Percentiles rank a stretch among this genome's conserved stretches.
These are phyloP conservation scores for Candida odintsovae DNA, from an alignment of 805 yeast genomes.

Conservation along the genomic window DNA sequence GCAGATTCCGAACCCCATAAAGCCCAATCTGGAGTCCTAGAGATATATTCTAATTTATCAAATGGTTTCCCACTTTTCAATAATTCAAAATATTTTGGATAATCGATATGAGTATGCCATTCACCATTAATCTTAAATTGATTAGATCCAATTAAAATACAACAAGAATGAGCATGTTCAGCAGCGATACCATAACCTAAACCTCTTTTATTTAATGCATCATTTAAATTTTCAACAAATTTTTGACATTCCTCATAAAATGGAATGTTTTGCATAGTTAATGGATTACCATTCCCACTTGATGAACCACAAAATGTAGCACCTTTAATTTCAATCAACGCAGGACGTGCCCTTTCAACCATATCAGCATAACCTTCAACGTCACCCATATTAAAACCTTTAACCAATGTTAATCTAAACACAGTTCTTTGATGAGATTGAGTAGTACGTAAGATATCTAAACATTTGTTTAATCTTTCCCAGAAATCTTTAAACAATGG, in stretches of 20 bases:
- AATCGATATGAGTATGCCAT: constrained; percentile 91
- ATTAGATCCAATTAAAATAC: constrained; percentile 75
- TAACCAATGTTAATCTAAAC: constrained; percentile 82
- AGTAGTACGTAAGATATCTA: constrained; percentile 67
- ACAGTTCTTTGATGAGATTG: constrained; percentile 87
- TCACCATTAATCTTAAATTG: constrained; percentile 63
- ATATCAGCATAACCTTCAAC: constrained; percentile 79
- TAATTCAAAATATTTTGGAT: constrained; percentile 66
- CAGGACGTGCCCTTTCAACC: constrained; percentile 75
- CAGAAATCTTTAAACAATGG: constrained; percentile 89
- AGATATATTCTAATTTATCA: constrained; percentile 72
- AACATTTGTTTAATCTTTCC: constrained; percentile 79
- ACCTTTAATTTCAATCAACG: constrained; percentile 89
- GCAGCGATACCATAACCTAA: constrained; percentile 80
- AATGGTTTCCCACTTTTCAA: constrained; percentile 60
- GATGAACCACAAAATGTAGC: constrained; percentile 95
- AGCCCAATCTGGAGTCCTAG: constrained; percentile 88
- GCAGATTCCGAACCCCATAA: constrained; percentile 79
- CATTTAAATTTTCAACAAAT: constrained; percentile 61
- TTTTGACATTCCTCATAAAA: constrained; percentile 83
- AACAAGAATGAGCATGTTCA: constrained; percentile 93
- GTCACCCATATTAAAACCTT: constrained; percentile 86
- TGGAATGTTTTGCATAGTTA: constrained; percentile 94
- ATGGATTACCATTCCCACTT: constrained; percentile 73
- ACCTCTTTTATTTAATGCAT: constrained; percentile 60